Base-by-base conservation (phyloP, 768 basidiomycete genomes). In the Pisolithus sp. region DNA sequence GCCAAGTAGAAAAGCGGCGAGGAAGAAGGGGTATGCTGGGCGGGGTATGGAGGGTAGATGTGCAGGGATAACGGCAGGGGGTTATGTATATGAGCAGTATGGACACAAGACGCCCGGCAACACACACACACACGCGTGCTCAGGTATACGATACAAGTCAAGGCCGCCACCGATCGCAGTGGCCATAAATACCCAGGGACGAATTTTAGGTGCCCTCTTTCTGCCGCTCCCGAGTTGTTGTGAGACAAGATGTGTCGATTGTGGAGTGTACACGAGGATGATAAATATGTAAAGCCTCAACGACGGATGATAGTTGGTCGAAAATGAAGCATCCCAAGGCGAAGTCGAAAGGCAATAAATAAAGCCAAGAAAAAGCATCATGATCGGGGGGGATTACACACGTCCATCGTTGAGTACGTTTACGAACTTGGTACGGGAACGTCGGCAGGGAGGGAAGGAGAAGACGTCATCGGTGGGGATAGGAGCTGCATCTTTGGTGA, bases 221-320 rank as follows among this genome's bases (percentile, higher is more conserved):
- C 15, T 53, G 37, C 23, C 45, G 15, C 38, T 44, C 50, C 21
- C 26, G 62, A 53, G 62, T 60, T 59, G 50, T 64, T 64, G 62
- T 66, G 30, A 31, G 24, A 48, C 23, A 49, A 28, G 20, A 31
- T 20, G 52, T 42, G 39, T 58, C 62, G 52, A 21, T n/a, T n/a
- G 31, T 8, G 9, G 20, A 26, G 30, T 31, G 45, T 47, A 36
- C 30, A 56, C 49, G 51, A 54, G n/a, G 52, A 45, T 45, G 55
- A 68, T 68, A 68, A 68, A 68, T 68, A 68, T 51, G 56, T 47
- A 57, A 55, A 58, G 60, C 59, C 62, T 65, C 49, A 53, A 57
- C 56, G 58, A 62, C 41, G 44, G 53, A 36, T 39, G 43, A 38
- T 43, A 44, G 28, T 26, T 21, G 49, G 46, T 47, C 49, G 52